Base-by-base conservation (phyloP, 768 basidiomycete genomes). In the Pholiota microspora region DNA sequence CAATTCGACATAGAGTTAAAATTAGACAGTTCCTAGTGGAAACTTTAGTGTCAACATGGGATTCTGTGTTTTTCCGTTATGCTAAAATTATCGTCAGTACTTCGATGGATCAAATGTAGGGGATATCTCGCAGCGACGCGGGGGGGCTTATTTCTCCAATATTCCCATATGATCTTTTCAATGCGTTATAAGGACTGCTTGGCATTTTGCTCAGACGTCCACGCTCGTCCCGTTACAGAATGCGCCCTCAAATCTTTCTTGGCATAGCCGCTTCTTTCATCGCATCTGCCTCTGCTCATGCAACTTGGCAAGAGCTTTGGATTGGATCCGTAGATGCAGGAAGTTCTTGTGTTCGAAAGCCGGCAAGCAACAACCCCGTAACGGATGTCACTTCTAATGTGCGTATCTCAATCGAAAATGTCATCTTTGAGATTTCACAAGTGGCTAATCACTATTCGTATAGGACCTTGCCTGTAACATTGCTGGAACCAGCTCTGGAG, bases 261-360 rank as follows among this genome's bases (percentile, higher is more conserved):
- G 53, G 45, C 46, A 31, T 47, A 34, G 32, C 66, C n/a, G 74
- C 73, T n/a, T 66, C 70, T 13, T 61, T 77, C 34, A 58, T 69
- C 47, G 73, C 72, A 2, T 71, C 71, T 45, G 78, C 63, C n/a
- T 70, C 74, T 18, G 79, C 79, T 3, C 79, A 81, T 62, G 76
- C 80, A 25, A 81, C 80, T 2, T 82, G 77, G 71, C 80, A 82
- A 63, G 71, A 80, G 56, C 61, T 82, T 45, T 81, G 80, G 79
- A 71, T 80, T 50, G 78, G 78, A 49, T 72, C 71, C 49, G 73
- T 77, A 24, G 79, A 80, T 59, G 73, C 74, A 54, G 78, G 76
- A 47, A 67, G 62, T 28, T 73, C 74, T 46, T 82, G 81, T 60
- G 76, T 74, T 25, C 76, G 81, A 18, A 52, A 67, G 24, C 77